Percentiles rank a stretch among this genome's conserved stretches.
Evolutionary conservation across 257 asterid genomes (phyloP).

Genomic region (Solanum sitiens): DNA sequence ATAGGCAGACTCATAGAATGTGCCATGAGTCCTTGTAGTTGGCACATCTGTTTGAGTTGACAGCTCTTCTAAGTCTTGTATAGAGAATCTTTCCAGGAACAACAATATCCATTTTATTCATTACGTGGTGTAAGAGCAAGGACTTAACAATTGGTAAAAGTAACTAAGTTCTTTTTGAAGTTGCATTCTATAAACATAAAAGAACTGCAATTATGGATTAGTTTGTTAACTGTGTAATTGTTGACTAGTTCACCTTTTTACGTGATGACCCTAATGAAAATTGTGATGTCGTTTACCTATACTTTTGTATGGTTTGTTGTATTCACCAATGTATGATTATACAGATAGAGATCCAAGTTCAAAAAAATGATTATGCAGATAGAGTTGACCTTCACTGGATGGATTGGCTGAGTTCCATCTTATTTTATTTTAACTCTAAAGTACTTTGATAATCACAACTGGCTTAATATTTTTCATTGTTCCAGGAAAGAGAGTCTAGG

Average conservation of each 20-base stretch:
- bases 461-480: constrained; percentile 1
- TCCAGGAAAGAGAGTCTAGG: constrained; percentile 49
- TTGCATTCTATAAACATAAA: neutral
- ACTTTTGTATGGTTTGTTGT: neutral
- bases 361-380: neutral
- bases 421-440: neutral
- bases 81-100: neutral
- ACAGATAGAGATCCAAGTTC: neutral
- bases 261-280: neutral
- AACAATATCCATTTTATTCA: neutral
- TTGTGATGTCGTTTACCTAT: neutral
- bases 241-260: neutral
- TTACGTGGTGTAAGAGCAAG: neutral
- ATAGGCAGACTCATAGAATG: neutral
- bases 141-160: neutral
- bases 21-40: neutral
- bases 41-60: neutral
- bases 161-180: neutral
- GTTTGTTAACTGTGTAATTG: neutral
- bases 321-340: neutral
- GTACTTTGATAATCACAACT: neutral
- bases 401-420: neutral
- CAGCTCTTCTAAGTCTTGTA: neutral
- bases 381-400: neutral
- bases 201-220: too few species aligned